Evolutionary conservation across 805 yeast species (phyloP), one percentile per base, ranked within the genome.

Genomic region (Candida schatavii): DNA sequence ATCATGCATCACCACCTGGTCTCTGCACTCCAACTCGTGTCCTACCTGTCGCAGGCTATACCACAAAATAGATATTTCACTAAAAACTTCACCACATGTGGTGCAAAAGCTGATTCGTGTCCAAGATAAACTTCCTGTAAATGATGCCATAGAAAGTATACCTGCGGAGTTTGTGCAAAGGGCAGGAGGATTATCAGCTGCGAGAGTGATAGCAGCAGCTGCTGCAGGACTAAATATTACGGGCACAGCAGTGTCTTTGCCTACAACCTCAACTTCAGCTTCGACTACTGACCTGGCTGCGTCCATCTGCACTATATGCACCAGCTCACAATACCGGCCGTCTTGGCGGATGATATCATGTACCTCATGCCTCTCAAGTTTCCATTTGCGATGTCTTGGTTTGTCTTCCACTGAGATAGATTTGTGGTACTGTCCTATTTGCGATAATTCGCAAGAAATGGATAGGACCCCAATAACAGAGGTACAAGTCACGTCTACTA

Each of bases 21-120:
- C 75, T 17, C 57, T 66, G 29, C 68, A 75, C 30, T 77, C 83
- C 19, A 78, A 76, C 54, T 68, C 74, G 40, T 80, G 86, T 52
- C 87, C 87, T 2, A 74, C 80, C 4, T 81, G 87, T 51, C 74
- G 87, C 17, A 51, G 67, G 23, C 62, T 63, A 34, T 80, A 70
- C 51, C 56, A 69, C 36, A 45, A 58, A 20, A 59, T 77, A 21
- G 65, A 68, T 39, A 44, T 64, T 3, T 50, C 61, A 19, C 54
- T 54, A n/a, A 40, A 46, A 4, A 33, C 42, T 2, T 51, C 31
- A 6, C 50, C 54, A 9, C 31, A 35, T 4, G 26, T 17, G 10
- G 42, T 47, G 3, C n/a, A 43, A 9, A 25, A 30, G 5, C 46
- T 35, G 15, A 37, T 17, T 35, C 49, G 6, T 35, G 57, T 69